phyloP scores from a whole-genome alignment of 352 stramenopile species.

The Pythium monospermum region DNA sequence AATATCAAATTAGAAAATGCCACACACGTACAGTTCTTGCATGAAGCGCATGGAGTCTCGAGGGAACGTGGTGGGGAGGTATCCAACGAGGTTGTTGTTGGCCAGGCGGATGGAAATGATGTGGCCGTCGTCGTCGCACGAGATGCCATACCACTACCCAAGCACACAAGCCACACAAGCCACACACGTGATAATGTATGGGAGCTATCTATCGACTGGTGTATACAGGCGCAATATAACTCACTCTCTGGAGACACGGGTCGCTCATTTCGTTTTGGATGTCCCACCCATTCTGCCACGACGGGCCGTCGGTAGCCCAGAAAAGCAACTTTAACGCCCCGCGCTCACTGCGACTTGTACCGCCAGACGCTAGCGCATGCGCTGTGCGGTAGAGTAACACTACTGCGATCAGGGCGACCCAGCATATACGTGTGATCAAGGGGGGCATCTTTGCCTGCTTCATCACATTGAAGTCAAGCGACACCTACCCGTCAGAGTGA shows the following conservation, averaged over 20 bases:
- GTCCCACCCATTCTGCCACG: slow-evolving; percentile 48
- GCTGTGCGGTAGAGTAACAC: too few species aligned
- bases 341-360: slow-evolving; percentile 34
- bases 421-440: too few species aligned
- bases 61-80: slow-evolving; percentile 46
- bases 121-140: slow-evolving; percentile 42
- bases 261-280: slow-evolving; percentile 65
- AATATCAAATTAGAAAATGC: not conserved
- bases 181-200: too few species aligned
- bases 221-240: too few species aligned
- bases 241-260: slow-evolving; percentile 46
- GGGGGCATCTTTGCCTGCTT: too few species aligned
- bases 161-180: slow-evolving; percentile 10
- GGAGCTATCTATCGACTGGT: too few species aligned
- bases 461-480: too few species aligned
- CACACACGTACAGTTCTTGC: slow-evolving; percentile 45
- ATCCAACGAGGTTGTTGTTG: slow-evolving; percentile 61
- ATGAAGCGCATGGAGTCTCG: slow-evolving; percentile 40
- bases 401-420: too few species aligned
- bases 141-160: slow-evolving; percentile 63
- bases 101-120: slow-evolving; percentile 53
- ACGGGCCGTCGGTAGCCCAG: slow-evolving; percentile 51
- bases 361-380: slow-evolving; percentile 9
- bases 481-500: too few species aligned
- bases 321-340: slow-evolving; percentile 64